phyloP scores from a whole-genome alignment of 2,329 filamentous ascomycete genomes.

The Apiospora rasikravindrae region DNA sequence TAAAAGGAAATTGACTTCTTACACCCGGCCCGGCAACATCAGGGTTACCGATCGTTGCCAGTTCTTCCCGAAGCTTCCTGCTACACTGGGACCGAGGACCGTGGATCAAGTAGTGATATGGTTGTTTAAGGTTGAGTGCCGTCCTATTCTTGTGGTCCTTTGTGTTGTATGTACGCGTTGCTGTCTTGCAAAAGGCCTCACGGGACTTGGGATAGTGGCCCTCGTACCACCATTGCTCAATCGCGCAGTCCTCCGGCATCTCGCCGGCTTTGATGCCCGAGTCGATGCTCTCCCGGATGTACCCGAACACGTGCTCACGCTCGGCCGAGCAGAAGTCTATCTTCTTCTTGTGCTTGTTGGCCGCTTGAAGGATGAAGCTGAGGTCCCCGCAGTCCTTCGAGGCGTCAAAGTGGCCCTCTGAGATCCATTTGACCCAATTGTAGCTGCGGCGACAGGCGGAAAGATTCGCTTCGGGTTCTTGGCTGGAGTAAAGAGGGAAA shows the following conservation, averaged over 20 bases:
- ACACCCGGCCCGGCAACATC: not conserved
- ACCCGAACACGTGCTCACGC: not conserved
- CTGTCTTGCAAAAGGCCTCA: not conserved
- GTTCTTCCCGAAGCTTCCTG: not conserved
- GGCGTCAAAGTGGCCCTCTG: not conserved
- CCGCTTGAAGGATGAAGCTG: not conserved
- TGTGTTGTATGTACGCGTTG: not conserved
- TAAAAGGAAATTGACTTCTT: not conserved
- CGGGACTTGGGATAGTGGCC: not conserved
- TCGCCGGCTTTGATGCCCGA: not conserved
- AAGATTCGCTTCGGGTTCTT: not conserved
- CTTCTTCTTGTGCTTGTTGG: not conserved
- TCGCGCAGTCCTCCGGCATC: not conserved
- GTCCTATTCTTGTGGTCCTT: not conserved
- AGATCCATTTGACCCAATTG: not conserved
- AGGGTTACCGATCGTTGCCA: not conserved
- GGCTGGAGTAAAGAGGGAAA: not conserved
- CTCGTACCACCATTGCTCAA: not conserved
- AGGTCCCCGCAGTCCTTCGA: not conserved
- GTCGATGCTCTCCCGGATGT: not conserved
- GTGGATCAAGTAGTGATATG: not conserved
- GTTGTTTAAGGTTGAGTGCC: not conserved
- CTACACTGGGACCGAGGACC: not conserved
- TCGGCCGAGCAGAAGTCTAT: not conserved
- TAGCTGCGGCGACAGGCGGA: not conserved